Evolutionary conservation across 768 basidiomycete species (phyloP), one percentile per base, ranked within the genome.

Genomic region (Hygrocybe punicea): DNA sequence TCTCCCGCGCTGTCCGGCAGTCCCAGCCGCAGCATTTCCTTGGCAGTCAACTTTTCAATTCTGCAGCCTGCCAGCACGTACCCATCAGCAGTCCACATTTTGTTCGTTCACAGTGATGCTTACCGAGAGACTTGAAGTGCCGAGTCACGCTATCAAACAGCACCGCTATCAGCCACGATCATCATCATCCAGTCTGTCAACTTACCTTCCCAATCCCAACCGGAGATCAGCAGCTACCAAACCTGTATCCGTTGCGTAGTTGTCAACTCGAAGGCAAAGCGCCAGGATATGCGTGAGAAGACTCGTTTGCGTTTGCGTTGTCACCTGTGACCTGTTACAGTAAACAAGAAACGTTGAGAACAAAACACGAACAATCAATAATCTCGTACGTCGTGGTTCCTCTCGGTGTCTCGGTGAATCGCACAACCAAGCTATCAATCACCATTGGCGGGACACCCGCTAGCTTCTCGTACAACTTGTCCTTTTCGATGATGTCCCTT

Each of bases 241-340:
- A 2, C 78, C 74, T 0, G 85, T 78, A 60, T 97, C 86, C 0
- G 86, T 81, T 0, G 84, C 83, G 63, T 83, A 96, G 53, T 84
- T 82, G 60, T 97, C 93, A 6, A 93, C 68, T 49, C 81, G 84
- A 25, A 97, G 81, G 64, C 87, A 91, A 0, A 96, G 74, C 1
- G 89, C 86, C 58, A 96, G 87, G 66, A 94, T 80, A 64, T 92
- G 83, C 1, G 89, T 83, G 56, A 93, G 71, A 2, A 96, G 76
- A 63, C 81, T 83, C 2, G 86, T 86, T 66, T 89, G 82, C 34
- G 80, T 87, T 54, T 84, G 78, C 6, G 86, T 78, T 2, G 94
- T 97, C 19, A 80, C 68, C 55, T 78, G 77, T 69, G 84, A 70
- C 48, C 78, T 82, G 34, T 34, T 14, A 29, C 57, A 45, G 24